Evolutionary conservation across 345 rosid species (phyloP), one percentile per base, ranked within the genome.

Genomic region (Lumnitzera racemosa): DNA sequence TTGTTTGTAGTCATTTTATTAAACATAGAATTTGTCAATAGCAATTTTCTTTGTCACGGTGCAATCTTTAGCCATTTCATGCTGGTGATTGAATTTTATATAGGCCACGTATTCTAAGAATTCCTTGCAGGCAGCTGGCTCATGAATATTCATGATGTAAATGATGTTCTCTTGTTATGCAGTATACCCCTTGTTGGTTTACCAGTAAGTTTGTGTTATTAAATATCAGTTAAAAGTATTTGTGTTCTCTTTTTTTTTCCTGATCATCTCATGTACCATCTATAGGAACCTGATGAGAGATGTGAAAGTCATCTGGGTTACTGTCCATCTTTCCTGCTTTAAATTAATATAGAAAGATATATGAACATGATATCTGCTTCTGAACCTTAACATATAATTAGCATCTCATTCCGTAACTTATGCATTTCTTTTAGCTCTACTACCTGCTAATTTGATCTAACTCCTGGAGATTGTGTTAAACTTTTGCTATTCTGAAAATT

Each of bases 121-220:
- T 23, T 59, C 56, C 43, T 50, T 69, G 71, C 68, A 58, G 76
- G 78, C 47, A n/a, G 64, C 72, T 52, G 56, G 61, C 71, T 67
- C 76, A 47, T 36, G 61, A 58, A 52, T 70, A 61, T 51, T 55
- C 43, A 14, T 74, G 67, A 51, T 51, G 57, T 31, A 31, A 57
- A 48, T 58, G 24, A 49, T 49, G 20, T 49, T 16, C 52, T 49
- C 52, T 49, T 49, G 52, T 49, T 49, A 16, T 14, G 15, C 16
- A 49, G 47, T 62, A 24, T 66, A 61, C 61, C 61, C 53, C 53
- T 17, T 70, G 55, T 79, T 57, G 61, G 58, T 59, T n/a, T 52
- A 31, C 67, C 69, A 56, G 78, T 74, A 75, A 83, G 83, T 72
- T 56, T 59, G 56, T 49, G 41, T 49, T 17, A 23, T 50, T 47